Conservation (phyloP, 176 grass and related monocot genomes). For the Carex littledalei region DNA sequence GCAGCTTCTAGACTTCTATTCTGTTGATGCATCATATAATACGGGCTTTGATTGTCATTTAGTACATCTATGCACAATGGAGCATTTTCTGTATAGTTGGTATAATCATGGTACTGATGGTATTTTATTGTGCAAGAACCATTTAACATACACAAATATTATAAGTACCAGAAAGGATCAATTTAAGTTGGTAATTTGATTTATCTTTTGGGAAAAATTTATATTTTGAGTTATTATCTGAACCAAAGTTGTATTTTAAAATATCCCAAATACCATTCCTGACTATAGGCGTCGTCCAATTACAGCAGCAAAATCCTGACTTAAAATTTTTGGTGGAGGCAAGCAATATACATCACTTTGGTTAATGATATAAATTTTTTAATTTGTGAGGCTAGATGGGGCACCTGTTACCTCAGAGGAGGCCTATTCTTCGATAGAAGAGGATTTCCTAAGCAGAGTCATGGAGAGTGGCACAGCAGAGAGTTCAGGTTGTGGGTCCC, state of each 20-base stretch:
- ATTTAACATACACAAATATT: not conserved
- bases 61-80: not conserved
- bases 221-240: not conserved
- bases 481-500: conserved; percentile 38
- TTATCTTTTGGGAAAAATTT: not conserved
- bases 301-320: not conserved
- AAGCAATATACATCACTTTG: not conserved
- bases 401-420: conserved; percentile 35
- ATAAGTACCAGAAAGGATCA: not conserved
- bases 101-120: not conserved
- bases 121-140: not conserved
- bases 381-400: conserved; percentile 43
- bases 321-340: not conserved
- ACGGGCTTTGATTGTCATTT: not conserved
- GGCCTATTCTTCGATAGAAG: conserved; percentile 32
- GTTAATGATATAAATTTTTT: not conserved
- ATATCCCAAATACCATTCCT: not conserved
- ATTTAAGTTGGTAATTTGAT: not conserved
- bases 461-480: conserved; percentile 60
- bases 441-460: conserved; percentile 51
- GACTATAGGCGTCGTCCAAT: not conserved
- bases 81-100: not conserved
- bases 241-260: not conserved
- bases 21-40: not conserved
- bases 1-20: not conserved